phyloP scores from a whole-genome alignment of 257 asterid genomes.

The Jaltomata sinuosa region DNA sequence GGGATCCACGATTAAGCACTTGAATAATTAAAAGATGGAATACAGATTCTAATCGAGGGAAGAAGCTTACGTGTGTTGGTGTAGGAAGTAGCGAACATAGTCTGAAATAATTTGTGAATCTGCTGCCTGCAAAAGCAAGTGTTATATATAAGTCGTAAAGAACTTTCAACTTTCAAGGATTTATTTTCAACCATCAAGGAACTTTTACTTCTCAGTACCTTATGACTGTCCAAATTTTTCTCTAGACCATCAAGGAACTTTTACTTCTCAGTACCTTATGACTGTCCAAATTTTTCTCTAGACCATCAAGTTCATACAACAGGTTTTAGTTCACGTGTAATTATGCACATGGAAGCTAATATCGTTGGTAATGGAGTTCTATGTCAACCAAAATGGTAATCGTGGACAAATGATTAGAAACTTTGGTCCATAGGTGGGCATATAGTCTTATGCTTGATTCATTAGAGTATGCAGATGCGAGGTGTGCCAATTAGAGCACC shows the following conservation, averaged over 20 bases:
- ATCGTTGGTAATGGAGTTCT: background rate
- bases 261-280: background rate
- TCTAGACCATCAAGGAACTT: background rate
- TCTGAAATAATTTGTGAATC: constrained; percentile 72
- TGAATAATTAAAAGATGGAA: background rate
- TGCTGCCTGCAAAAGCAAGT: constrained; percentile 46
- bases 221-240: background rate
- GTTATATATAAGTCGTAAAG: background rate
- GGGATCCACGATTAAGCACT: background rate
- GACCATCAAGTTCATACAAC: background rate
- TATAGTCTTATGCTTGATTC: background rate
- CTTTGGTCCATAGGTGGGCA: background rate
- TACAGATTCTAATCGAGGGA: background rate
- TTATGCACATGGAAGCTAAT: background rate
- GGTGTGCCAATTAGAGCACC: background rate
- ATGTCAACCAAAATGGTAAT: background rate
- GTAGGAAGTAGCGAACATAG: constrained; percentile 67
- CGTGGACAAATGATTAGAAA: background rate
- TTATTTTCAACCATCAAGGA: background rate
- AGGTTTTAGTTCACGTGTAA: background rate
- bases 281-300: background rate
- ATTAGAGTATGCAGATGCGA: background rate
- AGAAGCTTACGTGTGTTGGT: constrained; percentile 69
- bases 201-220: background rate
- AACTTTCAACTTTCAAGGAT: background rate